Base-by-base conservation (phyloP, 441 rosid genomes). In the Manihot esculenta region DNA sequence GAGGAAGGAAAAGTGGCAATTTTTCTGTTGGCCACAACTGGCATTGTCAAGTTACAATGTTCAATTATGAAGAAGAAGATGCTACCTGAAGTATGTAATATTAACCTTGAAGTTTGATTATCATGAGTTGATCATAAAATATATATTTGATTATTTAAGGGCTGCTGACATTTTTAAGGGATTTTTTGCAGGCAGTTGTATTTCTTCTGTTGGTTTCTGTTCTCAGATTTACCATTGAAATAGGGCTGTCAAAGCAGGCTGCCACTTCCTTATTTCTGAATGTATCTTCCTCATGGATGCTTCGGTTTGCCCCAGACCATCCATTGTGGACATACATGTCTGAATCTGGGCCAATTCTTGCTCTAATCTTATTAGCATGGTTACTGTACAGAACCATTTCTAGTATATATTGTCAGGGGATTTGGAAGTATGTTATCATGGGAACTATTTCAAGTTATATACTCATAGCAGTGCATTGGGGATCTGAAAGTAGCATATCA, bases 1-100 rank as follows among this genome's bases (percentile, higher is more conserved):
- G 94, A 86, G 85, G 97, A 91, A 84, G 99, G 97, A 77, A 95
- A 93, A 87, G 97, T 91, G 69, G 92, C 98, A 66, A 88, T 82
- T 72, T 96, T 91, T 84, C 90, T 93, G 68, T 79, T 95, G 81
- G 98, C 97, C 47, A 87, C 98, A 33, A 89, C 94, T 80, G 91
- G 89, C 77, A 78, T 95, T 71, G 57, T 83, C 71, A 89, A 84
- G 76, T 79, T 95, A 62, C 89, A 92, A 57, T 75, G 76, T 79
- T 84, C 97, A 42, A 55, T 91, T 59, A 86, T 79, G 82, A 83
- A 75, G 66, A 85, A 69, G 77, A 81, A 80, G 79, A 87, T 83
- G 94, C 66, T 76, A 27, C 69, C 69, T 73, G 95, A 95, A 79
- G 97, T 93, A 78, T 61, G 97, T 81, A 62, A 63, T 59, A 20